Conservation (phyloP, 2,329 filamentous ascomycete species). For the Colletotrichum eremochloae region DNA sequence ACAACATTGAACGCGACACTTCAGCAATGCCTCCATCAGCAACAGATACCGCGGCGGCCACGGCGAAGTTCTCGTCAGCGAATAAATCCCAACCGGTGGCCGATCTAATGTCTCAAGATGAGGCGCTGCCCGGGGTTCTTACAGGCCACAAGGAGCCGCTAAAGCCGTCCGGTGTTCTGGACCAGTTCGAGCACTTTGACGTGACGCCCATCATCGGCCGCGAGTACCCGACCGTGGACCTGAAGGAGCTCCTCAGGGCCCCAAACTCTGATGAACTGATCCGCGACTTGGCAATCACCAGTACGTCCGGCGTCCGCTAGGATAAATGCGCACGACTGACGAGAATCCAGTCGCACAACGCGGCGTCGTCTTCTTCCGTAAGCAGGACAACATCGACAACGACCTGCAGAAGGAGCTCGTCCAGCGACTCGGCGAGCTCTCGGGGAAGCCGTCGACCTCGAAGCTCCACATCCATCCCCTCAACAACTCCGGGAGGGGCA, state of each 20-base stretch:
- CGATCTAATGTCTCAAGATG: conserved; percentile 17
- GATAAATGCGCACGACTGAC: neutral
- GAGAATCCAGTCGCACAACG: conserved; percentile 70
- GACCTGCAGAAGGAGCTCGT: conserved; percentile 76
- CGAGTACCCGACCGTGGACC: conserved; percentile 70
- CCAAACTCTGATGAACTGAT: conserved; percentile 74
- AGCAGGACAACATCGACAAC: conserved; percentile 71
- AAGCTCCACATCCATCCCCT: conserved; percentile 73
- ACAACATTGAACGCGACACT: neutral
- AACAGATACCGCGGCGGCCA: conserved; percentile 25
- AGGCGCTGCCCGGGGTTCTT: conserved; percentile 30
- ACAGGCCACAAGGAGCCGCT: conserved; percentile 53
- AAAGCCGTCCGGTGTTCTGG: conserved; percentile 63
- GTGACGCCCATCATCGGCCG: conserved; percentile 73
- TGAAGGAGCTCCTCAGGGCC: conserved; percentile 72
- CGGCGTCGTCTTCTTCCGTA: conserved; percentile 78
- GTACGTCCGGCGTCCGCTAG: conserved; percentile 53
- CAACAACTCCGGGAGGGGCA: conserved; percentile 65
- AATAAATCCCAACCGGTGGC: conserved; percentile 18
- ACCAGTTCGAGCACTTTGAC: conserved; percentile 68
- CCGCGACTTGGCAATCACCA: conserved; percentile 75
- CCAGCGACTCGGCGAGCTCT: conserved; percentile 69
- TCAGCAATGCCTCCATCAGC: conserved; percentile 40
- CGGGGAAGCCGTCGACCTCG: conserved; percentile 68
- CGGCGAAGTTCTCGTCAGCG: conserved; percentile 14